These are phyloP conservation scores for Candolleomyces aberdarensis DNA, from an alignment of 768 basidiomycete species.

Conservation along the genomic window DNA sequence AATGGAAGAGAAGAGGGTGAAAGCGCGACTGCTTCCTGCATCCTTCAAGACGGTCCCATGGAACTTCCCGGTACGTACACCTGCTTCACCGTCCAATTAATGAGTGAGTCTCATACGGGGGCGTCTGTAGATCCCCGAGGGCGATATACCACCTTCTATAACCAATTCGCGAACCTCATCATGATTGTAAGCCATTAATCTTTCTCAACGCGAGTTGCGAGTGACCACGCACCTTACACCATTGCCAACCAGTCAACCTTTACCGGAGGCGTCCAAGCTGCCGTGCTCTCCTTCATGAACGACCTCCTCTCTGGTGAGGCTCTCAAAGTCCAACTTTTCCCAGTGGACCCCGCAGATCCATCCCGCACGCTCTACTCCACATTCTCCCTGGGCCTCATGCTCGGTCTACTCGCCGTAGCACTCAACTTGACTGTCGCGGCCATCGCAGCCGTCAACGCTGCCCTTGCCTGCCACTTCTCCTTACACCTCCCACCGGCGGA, in stretches of 20 bases:
- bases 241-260: not conserved
- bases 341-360: not conserved
- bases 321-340: not conserved
- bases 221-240: not conserved
- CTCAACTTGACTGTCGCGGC: not conserved
- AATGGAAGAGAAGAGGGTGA: too few species aligned
- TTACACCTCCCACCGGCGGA: not conserved
- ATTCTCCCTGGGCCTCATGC: not conserved
- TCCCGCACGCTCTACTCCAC: not conserved
- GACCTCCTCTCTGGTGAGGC: not conserved
- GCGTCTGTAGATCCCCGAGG: not conserved
- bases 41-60: too few species aligned
- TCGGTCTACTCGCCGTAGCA: not conserved
- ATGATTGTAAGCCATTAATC: not conserved
- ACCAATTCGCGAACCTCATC: not conserved
- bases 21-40: too few species aligned
- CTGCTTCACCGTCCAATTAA: too few species aligned
- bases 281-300: not conserved
- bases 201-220: not conserved
- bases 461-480: not conserved
- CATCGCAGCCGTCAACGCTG: not conserved
- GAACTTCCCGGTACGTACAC: too few species aligned
- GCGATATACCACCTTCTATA: conserved; percentile 1
- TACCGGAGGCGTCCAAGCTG: not conserved
- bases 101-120: too few species aligned